Base-by-base conservation (phyloP, 345 rosid genomes). In the Lepidium sativum region DNA sequence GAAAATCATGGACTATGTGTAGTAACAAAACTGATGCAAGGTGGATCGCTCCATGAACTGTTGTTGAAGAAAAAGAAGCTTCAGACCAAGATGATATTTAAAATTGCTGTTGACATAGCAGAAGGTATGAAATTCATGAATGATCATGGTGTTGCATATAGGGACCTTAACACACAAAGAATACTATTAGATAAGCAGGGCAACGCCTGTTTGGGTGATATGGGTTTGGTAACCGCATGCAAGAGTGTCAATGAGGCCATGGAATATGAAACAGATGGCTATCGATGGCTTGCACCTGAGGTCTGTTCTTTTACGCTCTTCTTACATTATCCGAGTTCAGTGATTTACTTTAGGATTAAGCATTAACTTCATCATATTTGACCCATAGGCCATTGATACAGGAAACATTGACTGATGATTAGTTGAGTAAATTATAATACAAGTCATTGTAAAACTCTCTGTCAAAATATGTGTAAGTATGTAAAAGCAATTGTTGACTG, bases 251-350 rank as follows among this genome's bases (percentile, higher is more conserved):
- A 84, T 1, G 96, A 94, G 75, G 90, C 90, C 3, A 73, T 77
- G 92, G 96, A 94, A 75, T 94, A 94, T 57, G 99, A 94, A 81
- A 94, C 96, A 8, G 99, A 94, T 80, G 99, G 99, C 53, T 94
- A 94, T 70, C 85, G 97, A 11, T 90, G 99, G 99, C 88, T 90
- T 68, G 96, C 97, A 75, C 99, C 95, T 1, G 99, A 94, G 99
- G 99, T 88, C 60, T 34, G 86, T 80, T 55, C 61, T 76, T 10
- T 63, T 61, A 23, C 5, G 23, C 60, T 56, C 23, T 68, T 65
- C 51, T 18, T 44, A 6, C 54, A 42, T 43, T 32, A 34, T 35
- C 47, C 8, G 35, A 52, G 63, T 45, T 62, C 34, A 62, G 13
- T 54, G 25, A 31, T 59, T 40, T 11, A 16, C 35, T 40, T 48